phyloP scores from a whole-genome alignment of 1,139 yeast species.

The Diutina catenulata region DNA sequence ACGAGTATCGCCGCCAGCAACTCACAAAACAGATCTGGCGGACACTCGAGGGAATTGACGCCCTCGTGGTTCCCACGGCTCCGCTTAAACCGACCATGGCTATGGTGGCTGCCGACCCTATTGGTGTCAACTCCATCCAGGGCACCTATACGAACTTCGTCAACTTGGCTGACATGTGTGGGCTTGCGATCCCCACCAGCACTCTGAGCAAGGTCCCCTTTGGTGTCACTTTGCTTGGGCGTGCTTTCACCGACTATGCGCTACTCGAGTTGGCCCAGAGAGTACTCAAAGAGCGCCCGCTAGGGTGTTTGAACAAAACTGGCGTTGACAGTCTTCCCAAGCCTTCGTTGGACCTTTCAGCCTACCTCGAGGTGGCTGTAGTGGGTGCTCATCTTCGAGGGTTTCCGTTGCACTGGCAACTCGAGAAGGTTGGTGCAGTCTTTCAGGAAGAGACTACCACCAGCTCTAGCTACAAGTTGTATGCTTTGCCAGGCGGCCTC shows the following conservation, averaged over 20 bases:
- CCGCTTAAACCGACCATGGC: conserved; percentile 80
- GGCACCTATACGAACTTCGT: conserved; percentile 97
- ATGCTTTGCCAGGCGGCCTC: conserved; percentile 69
- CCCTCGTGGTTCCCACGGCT: conserved; percentile 80
- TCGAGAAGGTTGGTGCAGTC: conserved; percentile 74
- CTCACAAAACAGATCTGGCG: conserved; percentile 54
- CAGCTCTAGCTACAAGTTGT: conserved; percentile 60
- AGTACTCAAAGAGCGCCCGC: not conserved
- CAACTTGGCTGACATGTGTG: conserved; percentile 86
- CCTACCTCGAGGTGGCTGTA: conserved; percentile 57
- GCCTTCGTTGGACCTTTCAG: not conserved
- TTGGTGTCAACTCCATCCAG: conserved; percentile 71
- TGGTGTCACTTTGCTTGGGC: conserved; percentile 78
- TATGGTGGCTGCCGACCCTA: conserved; percentile 67
- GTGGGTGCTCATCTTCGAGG: conserved; percentile 94
- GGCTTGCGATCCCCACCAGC: conserved; percentile 84
- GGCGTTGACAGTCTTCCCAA: not conserved
- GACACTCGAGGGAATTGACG: conserved; percentile 52
- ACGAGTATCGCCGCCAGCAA: conserved; percentile 72
- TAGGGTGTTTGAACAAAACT: too few species aligned
- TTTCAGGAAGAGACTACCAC: conserved; percentile 58
- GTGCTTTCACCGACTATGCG: conserved; percentile 80
- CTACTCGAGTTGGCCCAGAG: conserved; percentile 62
- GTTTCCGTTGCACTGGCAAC: conserved; percentile 88
- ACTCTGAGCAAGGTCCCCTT: conserved; percentile 81